A percentile compares a stretch with the other conserved stretches of the same genome.
Conservation (phyloP, 805 yeast genomes). For the Saccharomycopsis sp. region DNA sequence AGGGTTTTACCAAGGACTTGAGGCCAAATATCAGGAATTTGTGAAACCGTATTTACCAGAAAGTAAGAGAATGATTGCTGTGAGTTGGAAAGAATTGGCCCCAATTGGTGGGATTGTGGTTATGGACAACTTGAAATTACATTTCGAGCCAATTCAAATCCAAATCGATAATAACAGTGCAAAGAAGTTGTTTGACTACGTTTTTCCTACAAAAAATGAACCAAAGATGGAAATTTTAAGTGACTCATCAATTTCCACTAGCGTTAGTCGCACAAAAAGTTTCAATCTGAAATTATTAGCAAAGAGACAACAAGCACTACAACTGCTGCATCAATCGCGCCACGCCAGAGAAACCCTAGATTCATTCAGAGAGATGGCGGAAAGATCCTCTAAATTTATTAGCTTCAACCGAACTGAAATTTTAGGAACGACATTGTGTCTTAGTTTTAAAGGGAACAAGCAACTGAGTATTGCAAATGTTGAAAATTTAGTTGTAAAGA, state of each 20-base stretch:
- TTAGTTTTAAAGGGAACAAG: conserved; percentile 65
- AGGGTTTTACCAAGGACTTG: conserved; percentile 44
- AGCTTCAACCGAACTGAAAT: conserved; percentile 53
- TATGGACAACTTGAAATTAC: conserved; percentile 42
- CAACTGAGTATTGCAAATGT: conserved; percentile 51
- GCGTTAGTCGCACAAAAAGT: neutral
- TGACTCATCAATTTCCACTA: neutral
- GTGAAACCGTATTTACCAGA: conserved; percentile 34
- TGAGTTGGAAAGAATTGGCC: conserved; percentile 48
- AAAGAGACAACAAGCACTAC: neutral
- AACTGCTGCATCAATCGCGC: no score
- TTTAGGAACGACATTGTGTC: conserved; percentile 40
- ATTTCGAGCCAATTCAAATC: conserved; percentile 47
- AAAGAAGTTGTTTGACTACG: conserved; percentile 38
- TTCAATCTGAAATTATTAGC: neutral
- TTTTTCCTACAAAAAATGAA: conserved; percentile 33
- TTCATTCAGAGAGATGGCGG: conserved; percentile 56
- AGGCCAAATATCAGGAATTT: conserved; percentile 46
- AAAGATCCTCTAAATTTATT: conserved; percentile 61
- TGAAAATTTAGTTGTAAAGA: conserved; percentile 42
- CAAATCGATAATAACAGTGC: conserved; percentile 53
- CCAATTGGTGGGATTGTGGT: conserved; percentile 63
- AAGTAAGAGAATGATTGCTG: conserved; percentile 33
- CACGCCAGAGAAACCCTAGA: conserved; percentile 13
- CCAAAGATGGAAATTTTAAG: conserved; percentile 1